phyloP scores from a whole-genome alignment of 495 filamentous ascomycete species.

The Coniosporium apollinis region DNA sequence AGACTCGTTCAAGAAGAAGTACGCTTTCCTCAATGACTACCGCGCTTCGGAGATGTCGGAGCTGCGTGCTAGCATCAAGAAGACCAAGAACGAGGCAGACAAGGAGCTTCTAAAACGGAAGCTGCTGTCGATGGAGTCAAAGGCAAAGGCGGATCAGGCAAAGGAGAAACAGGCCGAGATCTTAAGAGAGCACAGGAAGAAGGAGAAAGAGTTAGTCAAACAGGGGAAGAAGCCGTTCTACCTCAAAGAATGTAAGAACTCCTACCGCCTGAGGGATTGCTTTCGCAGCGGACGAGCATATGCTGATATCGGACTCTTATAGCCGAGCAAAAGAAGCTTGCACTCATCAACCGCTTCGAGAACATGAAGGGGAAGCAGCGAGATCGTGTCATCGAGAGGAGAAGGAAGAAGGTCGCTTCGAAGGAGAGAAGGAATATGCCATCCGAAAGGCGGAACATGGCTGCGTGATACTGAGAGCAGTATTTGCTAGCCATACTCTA shows the following conservation, averaged over 20 bases:
- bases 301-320: no score
- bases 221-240: conserved; percentile 90
- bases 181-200: conserved; percentile 51
- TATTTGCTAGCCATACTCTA: no score
- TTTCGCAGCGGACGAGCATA: no score
- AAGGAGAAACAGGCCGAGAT: conserved; percentile 52
- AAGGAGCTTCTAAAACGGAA: conserved; percentile 51
- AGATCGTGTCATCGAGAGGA: conserved; percentile 60
- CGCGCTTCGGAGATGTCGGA: conserved; percentile 58
- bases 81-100: conserved; percentile 43
- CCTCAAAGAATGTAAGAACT: conserved; percentile 46
- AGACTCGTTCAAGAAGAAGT: conserved; percentile 46
- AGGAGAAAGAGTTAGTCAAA: conserved; percentile 66
- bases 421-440: conserved; percentile 75
- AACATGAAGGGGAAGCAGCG: conserved; percentile 68
- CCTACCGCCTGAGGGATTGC: no score
- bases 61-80: conserved; percentile 45
- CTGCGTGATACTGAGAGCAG: no score
- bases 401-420: conserved; percentile 64
- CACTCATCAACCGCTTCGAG: conserved; percentile 60
- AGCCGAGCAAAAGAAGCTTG: conserved; percentile 70
- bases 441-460: conserved; percentile 27
- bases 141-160: conserved; percentile 45
- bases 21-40: conserved; percentile 78
- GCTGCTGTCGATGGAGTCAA: conserved; percentile 34